Base-by-base conservation (phyloP, 306 rosid genomes). In the Luffa aegyptiaca region DNA sequence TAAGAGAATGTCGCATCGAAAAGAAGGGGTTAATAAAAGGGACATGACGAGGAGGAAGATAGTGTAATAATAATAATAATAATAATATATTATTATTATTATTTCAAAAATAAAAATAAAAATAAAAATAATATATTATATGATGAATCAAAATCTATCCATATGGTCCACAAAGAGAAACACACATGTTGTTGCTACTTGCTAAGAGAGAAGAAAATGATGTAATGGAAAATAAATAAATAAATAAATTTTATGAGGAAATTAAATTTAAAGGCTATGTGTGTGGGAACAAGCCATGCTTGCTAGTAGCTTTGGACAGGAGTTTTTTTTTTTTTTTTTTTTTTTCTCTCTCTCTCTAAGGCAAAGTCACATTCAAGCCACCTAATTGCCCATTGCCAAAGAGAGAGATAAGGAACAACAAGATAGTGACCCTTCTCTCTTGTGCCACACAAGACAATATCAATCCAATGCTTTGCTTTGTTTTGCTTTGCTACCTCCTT, bases 351-450 rank as follows among this genome's bases (percentile, higher is more conserved):
- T 26, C 31, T 21, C 74, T 45, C 55, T 51, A 80, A 37, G 85
- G 83, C 80, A 80, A 88, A 74, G 97, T 90, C 92, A 76, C 81
- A 61, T 48, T 89, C 90, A 85, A 62, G 86, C 83, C 92, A 85
- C 87, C 84, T 81, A 83, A 83, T 84, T 86, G 83, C 79, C 80
- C 80, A 86, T 65, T 36, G 46, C 72, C 13, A 16, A 84, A 82
- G 86, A 79, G 81, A 81, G 81, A 81, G 90, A 84, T 80, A 80
- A 84, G 91, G 91, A 89, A 86, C 90, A 88, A 90, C 11, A 77
- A 59, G 96, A 89, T 8, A 83, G 86, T 81, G 97, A 92, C 93
- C 82, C 75, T 84, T 87, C 64, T 72, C 68, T 61, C 62, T 78
- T 36, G 46, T 58, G 75, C 84, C 82, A 74, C 84, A 77, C 36